A percentile compares a stretch with the other conserved stretches of the same genome.
phyloP scores from a whole-genome alignment of 2,329 filamentous ascomycete species.

The Arthrinium puccinioides region DNA sequence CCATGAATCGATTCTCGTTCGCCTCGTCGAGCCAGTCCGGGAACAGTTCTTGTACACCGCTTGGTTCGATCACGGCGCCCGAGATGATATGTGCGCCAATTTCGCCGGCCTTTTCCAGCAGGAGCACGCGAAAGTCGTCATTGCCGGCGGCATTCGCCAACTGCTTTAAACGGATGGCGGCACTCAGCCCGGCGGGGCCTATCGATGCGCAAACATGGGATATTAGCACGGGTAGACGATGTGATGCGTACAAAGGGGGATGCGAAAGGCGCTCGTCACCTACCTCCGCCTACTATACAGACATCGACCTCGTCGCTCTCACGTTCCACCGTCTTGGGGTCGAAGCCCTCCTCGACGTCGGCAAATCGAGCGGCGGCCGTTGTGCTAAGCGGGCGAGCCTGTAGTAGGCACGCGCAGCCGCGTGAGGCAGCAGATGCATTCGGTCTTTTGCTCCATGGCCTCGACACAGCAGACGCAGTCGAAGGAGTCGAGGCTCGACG shows the following conservation, averaged over 20 bases:
- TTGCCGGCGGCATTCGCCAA: constrained; percentile 90
- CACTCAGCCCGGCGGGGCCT: constrained; percentile 86
- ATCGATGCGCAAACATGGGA: too few species aligned
- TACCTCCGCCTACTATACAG: constrained; percentile 87
- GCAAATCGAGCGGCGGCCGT: constrained; percentile 19
- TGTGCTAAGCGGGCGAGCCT: constrained; percentile 28
- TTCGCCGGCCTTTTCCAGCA: constrained; percentile 93
- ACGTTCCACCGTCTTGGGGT: constrained; percentile 65
- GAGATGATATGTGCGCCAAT: constrained; percentile 92
- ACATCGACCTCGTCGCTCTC: constrained; percentile 94
- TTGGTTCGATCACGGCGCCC: constrained; percentile 89
- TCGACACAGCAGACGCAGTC: constrained; percentile 10
- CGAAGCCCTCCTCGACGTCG: constrained; percentile 48
- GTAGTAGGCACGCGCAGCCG: constrained; percentile 6
- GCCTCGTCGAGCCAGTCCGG: constrained; percentile 89
- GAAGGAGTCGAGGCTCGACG: constrained; percentile 12
- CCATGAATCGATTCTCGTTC: constrained; percentile 81
- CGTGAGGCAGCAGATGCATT: constrained; percentile 7
- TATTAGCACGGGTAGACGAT: too few species aligned
- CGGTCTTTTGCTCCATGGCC: constrained; percentile 9
- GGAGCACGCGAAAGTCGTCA: constrained; percentile 86
- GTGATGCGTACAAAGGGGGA: constrained; percentile 1
- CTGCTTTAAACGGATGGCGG: constrained; percentile 92
- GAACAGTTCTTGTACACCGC: constrained; percentile 79
- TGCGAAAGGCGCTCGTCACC: constrained; percentile 7